phyloP scores from a whole-genome alignment of 2,329 filamentous ascomycete species.

The Reticulascus tulasneorum region DNA sequence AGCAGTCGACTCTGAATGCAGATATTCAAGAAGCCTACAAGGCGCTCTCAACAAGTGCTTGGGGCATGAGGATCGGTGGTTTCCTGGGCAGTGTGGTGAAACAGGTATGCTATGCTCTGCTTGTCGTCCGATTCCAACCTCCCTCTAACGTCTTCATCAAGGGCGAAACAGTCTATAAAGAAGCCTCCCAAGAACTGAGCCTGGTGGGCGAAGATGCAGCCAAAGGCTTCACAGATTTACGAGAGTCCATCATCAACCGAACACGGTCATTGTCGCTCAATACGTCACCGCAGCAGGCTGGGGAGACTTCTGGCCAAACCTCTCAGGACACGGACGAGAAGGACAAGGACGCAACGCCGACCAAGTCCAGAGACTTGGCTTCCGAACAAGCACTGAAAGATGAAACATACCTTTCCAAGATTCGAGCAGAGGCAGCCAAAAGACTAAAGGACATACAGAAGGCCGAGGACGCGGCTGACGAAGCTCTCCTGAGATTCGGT shows the following conservation, averaged over 20 bases:
- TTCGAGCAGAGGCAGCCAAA: slow-evolving; percentile 74
- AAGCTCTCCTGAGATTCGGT: slow-evolving; percentile 88
- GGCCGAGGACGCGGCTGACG: slow-evolving; percentile 93
- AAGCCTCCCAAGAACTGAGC: slow-evolving; percentile 79
- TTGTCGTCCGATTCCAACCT: slow-evolving; percentile 8
- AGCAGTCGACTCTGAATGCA: slow-evolving; percentile 64
- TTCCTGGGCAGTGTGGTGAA: slow-evolving; percentile 91
- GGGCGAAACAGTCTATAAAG: slow-evolving; percentile 79
- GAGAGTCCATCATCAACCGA: slow-evolving; percentile 63
- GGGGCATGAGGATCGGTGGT: slow-evolving; percentile 84
- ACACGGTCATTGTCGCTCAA: slow-evolving; percentile 71
- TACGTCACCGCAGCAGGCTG: slow-evolving; percentile 26
- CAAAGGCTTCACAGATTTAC: slow-evolving; percentile 71
- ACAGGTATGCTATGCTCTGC: slow-evolving; percentile 56
- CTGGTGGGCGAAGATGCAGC: slow-evolving; percentile 76
- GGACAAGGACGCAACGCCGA: slow-evolving; percentile 43
- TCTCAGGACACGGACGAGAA: slow-evolving; percentile 20
- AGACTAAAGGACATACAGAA: slow-evolving; percentile 83
- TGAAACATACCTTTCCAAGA: slow-evolving; percentile 68
- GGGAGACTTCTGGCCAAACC: slow-evolving; percentile 15
- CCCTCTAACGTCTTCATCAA: slow-evolving; percentile 27
- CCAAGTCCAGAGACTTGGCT: slow-evolving; percentile 30
- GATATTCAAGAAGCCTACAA: slow-evolving; percentile 96
- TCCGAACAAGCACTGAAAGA: slow-evolving; percentile 39
- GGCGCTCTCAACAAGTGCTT: slow-evolving; percentile 84